Conservation (phyloP, 768 basidiomycete genomes). For the Tubosaeta sp. region DNA sequence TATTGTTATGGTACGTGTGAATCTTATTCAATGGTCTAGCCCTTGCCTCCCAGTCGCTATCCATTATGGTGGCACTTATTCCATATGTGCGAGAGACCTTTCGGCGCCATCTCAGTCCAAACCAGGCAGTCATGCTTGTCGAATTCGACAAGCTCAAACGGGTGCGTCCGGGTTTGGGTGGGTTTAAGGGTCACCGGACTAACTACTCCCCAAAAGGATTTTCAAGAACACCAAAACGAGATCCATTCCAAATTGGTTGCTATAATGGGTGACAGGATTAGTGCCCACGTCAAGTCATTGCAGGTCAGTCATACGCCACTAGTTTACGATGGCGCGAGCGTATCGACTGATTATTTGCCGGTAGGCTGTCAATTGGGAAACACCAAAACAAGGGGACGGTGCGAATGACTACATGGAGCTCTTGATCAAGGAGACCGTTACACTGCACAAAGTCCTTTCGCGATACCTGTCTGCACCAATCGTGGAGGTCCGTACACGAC, state of each 20-base stretch:
- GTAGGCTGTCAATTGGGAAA: constrained; percentile 78
- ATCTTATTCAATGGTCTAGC: constrained; percentile 43
- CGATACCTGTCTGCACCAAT: constrained; percentile 77
- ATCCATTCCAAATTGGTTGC: constrained; percentile 96
- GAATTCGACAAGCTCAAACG: constrained; percentile 99
- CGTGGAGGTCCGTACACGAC: constrained; percentile 61
- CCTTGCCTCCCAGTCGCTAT: constrained; percentile 92
- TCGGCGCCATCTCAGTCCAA: constrained; percentile 86
- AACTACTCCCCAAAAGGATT: constrained; percentile 55
- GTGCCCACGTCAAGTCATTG: constrained; percentile 78
- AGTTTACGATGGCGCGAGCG: neutral
- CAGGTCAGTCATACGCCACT: constrained; percentile 46
- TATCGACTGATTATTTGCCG: constrained; percentile 4
- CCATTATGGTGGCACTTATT: constrained; percentile 89
- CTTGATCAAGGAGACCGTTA: constrained; percentile 91
- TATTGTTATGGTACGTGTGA: constrained; percentile 16
- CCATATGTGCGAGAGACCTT: constrained; percentile 96
- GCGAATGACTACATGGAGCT: constrained; percentile 90
- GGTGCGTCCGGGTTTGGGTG: constrained; percentile 43
- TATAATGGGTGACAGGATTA: constrained; percentile 95
- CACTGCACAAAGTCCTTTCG: constrained; percentile 91
- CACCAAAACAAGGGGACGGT: constrained; percentile 53
- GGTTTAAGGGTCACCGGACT: neutral
- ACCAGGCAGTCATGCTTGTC: constrained; percentile 94
- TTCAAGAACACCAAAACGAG: constrained; percentile 98